These are phyloP conservation scores for Dactylella cylindrospora DNA, from an alignment of 2,329 filamentous ascomycete species.

Conservation along the genomic window DNA sequence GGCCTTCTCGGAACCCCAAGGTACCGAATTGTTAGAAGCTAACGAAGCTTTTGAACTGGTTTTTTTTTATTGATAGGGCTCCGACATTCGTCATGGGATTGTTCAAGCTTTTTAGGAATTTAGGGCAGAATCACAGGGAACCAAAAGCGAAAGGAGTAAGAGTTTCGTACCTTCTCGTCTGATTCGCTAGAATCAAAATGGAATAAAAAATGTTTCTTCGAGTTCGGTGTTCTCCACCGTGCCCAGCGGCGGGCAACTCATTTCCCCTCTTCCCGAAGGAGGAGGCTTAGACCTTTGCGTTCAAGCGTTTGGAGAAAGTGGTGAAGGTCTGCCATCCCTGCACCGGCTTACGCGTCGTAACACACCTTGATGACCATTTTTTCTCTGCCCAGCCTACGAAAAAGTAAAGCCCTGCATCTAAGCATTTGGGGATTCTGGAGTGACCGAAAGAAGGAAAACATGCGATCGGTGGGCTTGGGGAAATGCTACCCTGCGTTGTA, in stretches of 20 bases:
- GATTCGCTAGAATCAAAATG: slow-evolving; percentile 6
- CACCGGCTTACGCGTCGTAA: slow-evolving; percentile 43
- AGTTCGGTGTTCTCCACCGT: slow-evolving; percentile 1
- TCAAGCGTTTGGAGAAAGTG: slow-evolving; percentile 1
- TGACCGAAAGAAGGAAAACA: no score
- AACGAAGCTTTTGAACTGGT: slow-evolving; percentile 10
- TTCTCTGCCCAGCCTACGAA: no score
- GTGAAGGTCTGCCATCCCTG: slow-evolving; percentile 26
- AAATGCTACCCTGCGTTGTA: no score
- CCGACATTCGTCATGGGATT: not conserved
- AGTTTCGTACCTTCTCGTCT: no score
- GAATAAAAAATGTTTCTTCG: not conserved
- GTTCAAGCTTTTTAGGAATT: slow-evolving; percentile 1
- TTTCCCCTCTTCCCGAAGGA: slow-evolving; percentile 42
- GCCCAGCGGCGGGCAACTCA: slow-evolving; percentile 17
- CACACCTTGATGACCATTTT: slow-evolving; percentile 32
- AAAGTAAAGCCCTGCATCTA: no score
- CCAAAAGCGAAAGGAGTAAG: slow-evolving; percentile 1
- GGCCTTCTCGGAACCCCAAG: no score
- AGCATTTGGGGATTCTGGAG: no score
- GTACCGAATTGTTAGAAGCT: slow-evolving; percentile 4
- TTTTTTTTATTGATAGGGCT: slow-evolving; percentile 4
- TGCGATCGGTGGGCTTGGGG: no score
- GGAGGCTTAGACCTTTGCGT: slow-evolving; percentile 34
- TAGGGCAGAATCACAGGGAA: slow-evolving; percentile 8